Evolutionary conservation across 2,329 filamentous ascomycete species (phyloP).

Genomic region (Ophiocordyceps sinensis): DNA sequence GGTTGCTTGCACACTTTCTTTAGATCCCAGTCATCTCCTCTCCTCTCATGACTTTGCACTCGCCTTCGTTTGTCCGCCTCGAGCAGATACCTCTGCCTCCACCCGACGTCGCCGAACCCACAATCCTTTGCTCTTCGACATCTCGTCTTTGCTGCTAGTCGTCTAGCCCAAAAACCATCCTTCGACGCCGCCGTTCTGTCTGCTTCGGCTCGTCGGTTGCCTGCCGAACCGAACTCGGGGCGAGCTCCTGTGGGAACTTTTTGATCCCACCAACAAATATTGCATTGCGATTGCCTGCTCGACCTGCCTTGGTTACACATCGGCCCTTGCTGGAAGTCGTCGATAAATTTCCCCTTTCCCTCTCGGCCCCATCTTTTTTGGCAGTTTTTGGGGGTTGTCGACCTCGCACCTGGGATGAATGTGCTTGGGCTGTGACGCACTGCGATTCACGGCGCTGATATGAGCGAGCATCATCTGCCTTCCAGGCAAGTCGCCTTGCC

Average conservation of each 20-base stretch:
- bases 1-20: slow-evolving; percentile 1
- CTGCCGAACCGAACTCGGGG: no score
- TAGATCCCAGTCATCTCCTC: slow-evolving; percentile 2
- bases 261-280: no score
- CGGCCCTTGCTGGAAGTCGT: no score
- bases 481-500: slow-evolving; percentile 30
- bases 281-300: no score
- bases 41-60: background rate
- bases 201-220: background rate
- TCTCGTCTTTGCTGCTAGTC: background rate
- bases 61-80: background rate
- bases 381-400: background rate
- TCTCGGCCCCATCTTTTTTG: background rate
- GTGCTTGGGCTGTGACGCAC: slow-evolving; percentile 5
- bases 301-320: no score
- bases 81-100: background rate
- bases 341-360: background rate
- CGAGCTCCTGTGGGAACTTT: no score
- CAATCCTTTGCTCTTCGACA: background rate
- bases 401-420: slow-evolving; percentile 7
- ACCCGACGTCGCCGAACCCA: background rate
- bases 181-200: background rate
- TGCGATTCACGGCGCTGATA: slow-evolving; percentile 30
- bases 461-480: slow-evolving; percentile 45
- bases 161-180: background rate